Percentiles rank a stretch among this genome's conserved stretches.
Conservation (phyloP, 805 yeast species). For the Pichia rugopelliculosa region DNA sequence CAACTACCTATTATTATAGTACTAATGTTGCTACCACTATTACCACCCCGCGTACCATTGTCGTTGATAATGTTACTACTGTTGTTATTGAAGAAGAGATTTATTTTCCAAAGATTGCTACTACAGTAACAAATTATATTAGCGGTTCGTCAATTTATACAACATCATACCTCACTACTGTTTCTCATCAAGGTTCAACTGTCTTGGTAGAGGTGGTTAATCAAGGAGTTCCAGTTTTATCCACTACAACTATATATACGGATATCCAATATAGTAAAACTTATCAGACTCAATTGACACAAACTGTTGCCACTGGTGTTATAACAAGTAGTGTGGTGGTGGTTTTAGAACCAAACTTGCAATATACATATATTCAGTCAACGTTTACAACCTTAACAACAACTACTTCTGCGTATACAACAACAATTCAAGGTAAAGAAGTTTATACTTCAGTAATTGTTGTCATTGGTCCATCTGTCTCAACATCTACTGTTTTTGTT, state of each 20-base stretch:
- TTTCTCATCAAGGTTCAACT: not conserved
- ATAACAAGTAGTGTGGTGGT: not conserved
- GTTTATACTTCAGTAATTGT: not conserved
- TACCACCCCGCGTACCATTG: not conserved
- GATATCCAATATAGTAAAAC: not conserved
- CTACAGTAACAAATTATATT: not conserved
- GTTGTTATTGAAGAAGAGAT: not conserved
- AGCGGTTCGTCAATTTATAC: constrained; percentile 1
- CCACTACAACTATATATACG: not conserved
- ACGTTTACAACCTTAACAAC: not conserved
- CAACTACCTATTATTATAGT: not conserved
- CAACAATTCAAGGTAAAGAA: not conserved
- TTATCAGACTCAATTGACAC: not conserved
- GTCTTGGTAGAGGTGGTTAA: not conserved
- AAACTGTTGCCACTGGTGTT: not conserved
- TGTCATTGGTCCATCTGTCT: constrained; percentile 5
- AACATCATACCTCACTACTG: not conserved
- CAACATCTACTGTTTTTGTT: not conserved
- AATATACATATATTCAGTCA: not conserved
- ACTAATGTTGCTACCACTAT: not conserved
- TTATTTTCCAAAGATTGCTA: not conserved
- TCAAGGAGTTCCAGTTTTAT: constrained; percentile 2
- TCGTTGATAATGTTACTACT: not conserved
- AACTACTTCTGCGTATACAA: constrained; percentile 1
- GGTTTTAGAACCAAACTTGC: constrained; percentile 2